These are phyloP conservation scores for Blastomyces gilchristii DNA, from an alignment of 2,329 filamentous ascomycete genomes.

Conservation along the genomic window DNA sequence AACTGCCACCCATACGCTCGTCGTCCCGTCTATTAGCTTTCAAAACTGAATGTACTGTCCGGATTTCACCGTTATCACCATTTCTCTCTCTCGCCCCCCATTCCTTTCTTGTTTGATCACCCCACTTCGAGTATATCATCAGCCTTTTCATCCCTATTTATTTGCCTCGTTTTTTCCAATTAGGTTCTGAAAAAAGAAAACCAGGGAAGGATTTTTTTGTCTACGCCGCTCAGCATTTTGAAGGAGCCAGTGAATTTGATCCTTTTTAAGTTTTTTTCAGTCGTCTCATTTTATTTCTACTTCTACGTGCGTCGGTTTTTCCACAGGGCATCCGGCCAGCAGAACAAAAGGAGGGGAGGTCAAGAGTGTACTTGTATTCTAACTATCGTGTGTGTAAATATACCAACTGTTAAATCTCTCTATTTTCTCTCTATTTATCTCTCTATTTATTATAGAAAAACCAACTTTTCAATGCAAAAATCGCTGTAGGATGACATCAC, in stretches of 20 bases:
- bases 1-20: background rate
- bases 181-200: background rate
- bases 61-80: background rate
- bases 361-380: background rate
- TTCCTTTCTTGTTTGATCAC: background rate
- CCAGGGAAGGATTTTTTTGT: background rate
- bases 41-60: background rate
- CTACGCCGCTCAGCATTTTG: slow-evolving; percentile 5
- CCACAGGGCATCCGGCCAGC: background rate
- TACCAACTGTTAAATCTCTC: background rate
- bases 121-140: background rate
- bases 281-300: background rate
- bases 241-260: background rate
- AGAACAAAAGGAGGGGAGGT: background rate
- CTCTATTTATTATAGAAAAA: too few species aligned
- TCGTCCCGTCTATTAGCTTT: background rate
- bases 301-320: background rate
- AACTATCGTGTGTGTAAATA: background rate
- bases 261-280: background rate
- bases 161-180: slow-evolving; percentile 1
- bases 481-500: too few species aligned
- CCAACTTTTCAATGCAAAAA: too few species aligned
- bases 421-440: too few species aligned
- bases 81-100: background rate
- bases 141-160: background rate